These are phyloP conservation scores for Blumeria hordei DNA, from an alignment of 2,329 filamentous ascomycete species.

Conservation along the genomic window DNA sequence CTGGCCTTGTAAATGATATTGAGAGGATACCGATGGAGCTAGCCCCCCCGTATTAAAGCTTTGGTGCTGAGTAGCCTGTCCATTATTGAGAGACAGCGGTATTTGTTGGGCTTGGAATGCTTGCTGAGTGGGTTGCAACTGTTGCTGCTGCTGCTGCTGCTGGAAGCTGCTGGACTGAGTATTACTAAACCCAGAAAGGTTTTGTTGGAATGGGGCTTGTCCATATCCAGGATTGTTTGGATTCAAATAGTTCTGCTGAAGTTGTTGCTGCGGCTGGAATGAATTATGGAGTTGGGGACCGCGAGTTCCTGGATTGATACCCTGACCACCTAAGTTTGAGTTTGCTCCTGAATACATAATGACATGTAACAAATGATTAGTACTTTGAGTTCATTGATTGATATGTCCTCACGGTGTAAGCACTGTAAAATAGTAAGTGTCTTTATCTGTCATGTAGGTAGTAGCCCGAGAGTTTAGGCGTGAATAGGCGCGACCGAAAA, in stretches of 20 bases:
- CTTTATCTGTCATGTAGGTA: too few species aligned
- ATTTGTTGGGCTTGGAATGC: constrained; percentile 27
- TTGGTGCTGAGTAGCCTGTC: constrained; percentile 24
- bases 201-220: constrained; percentile 14
- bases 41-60: constrained; percentile 14
- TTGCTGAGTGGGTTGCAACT: constrained; percentile 21
- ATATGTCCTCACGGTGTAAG: too few species aligned
- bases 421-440: too few species aligned
- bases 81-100: constrained; percentile 14
- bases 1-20: constrained; percentile 12
- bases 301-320: constrained; percentile 38
- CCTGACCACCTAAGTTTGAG: constrained; percentile 60
- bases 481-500: too few species aligned
- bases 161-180: constrained; percentile 27
- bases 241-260: constrained; percentile 18
- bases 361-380: not conserved
- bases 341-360: constrained; percentile 80
- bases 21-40: constrained; percentile 14
- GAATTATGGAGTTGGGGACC: constrained; percentile 33
- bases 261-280: constrained; percentile 20
- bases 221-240: constrained; percentile 15
- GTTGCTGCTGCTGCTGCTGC: constrained; percentile 21
- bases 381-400: not conserved
- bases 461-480: too few species aligned
- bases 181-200: constrained; percentile 14